Percentiles rank a stretch among this genome's conserved stretches.
Evolutionary conservation across 1,139 yeast species (phyloP).

Genomic region (Hanseniaspora uvarum): DNA sequence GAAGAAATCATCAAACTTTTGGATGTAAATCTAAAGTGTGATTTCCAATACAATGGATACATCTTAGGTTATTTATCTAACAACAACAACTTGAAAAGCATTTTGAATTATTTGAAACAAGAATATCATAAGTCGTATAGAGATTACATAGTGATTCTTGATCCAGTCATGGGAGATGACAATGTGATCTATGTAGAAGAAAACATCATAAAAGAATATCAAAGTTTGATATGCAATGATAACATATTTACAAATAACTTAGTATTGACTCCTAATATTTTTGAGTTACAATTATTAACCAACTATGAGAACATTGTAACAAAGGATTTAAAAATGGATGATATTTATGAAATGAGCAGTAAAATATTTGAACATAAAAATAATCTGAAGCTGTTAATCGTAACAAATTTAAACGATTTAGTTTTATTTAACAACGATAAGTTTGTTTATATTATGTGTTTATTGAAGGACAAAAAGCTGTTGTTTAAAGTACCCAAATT

Average conservation of each 20-base stretch:
- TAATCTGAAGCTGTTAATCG: slow-evolving; percentile 28
- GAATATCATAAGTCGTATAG: not conserved
- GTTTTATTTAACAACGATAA: slow-evolving; percentile 17
- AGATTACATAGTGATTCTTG: slow-evolving; percentile 39
- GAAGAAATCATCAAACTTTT: slow-evolving; percentile 23
- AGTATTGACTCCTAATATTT: slow-evolving; percentile 62
- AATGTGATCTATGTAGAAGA: slow-evolving; percentile 54
- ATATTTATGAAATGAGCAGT: slow-evolving; percentile 36
- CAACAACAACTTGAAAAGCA: slow-evolving; percentile 33
- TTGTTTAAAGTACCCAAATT: slow-evolving; percentile 43
- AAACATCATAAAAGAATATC: slow-evolving; percentile 46
- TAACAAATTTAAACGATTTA: slow-evolving; percentile 28
- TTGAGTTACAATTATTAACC: slow-evolving; percentile 49
- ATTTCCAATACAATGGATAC: slow-evolving; percentile 39
- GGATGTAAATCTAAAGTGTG: slow-evolving; percentile 17
- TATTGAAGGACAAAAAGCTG: slow-evolving; percentile 27
- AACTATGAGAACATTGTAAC: slow-evolving; percentile 4
- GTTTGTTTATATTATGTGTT: slow-evolving; percentile 30
- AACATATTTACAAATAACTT: slow-evolving; percentile 34
- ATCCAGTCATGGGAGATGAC: slow-evolving; percentile 72
- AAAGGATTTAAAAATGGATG: slow-evolving; percentile 21
- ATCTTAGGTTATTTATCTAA: slow-evolving; percentile 54
- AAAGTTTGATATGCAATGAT: slow-evolving; percentile 30
- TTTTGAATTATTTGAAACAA: not conserved
- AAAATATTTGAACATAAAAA: slow-evolving; percentile 27